Conservation (phyloP, 352 stramenopile genomes). For the Pythium dissimile region DNA sequence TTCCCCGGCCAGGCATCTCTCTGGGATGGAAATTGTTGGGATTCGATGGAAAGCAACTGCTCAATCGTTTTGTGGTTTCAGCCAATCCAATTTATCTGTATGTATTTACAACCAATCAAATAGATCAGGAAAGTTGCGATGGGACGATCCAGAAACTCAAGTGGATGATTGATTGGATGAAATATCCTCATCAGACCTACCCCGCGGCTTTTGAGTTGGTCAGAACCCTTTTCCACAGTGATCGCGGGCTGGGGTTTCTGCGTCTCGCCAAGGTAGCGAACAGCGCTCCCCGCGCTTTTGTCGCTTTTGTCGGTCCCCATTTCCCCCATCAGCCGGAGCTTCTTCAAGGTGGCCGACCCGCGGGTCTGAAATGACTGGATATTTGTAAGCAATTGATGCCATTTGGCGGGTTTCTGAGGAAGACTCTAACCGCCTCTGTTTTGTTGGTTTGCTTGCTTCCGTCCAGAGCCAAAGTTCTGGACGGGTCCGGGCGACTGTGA, state of each 20-base stretch:
- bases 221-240: constrained; percentile 2
- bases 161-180: background rate
- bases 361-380: background rate
- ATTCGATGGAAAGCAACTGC: constrained; percentile 8
- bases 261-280: background rate
- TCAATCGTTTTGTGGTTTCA: no score
- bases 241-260: background rate
- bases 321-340: background rate
- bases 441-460: constrained; percentile 20
- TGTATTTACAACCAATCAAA: background rate
- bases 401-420: constrained; percentile 7
- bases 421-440: constrained; percentile 1
- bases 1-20: background rate
- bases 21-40: background rate
- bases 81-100: background rate
- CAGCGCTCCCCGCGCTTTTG: constrained; percentile 2
- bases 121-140: background rate
- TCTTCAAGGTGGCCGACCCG: background rate
- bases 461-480: constrained; percentile 9
- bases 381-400: constrained; percentile 6
- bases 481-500: constrained; percentile 8
- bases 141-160: background rate
- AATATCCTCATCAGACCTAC: background rate
- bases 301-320: constrained; percentile 6
- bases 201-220: background rate